These are phyloP conservation scores for Carex arenaria DNA, from an alignment of 202 grass and related monocot species.

Conservation along the genomic window DNA sequence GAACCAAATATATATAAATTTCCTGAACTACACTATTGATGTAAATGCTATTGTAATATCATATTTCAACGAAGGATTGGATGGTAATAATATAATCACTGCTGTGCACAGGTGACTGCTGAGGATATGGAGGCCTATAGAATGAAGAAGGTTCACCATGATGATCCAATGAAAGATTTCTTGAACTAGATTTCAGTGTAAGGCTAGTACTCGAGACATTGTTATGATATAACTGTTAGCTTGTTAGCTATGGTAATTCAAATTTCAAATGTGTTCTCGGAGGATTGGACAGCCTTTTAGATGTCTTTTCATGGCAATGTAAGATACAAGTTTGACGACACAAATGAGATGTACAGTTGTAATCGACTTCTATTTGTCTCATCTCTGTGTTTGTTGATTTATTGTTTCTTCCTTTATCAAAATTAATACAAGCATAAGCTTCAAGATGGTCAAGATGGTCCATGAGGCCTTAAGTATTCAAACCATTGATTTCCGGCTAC, in stretches of 20 bases:
- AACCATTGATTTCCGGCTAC: neutral
- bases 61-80: neutral
- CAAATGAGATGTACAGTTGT: neutral
- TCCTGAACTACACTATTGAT: neutral
- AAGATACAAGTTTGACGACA: neutral
- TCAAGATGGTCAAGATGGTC: neutral
- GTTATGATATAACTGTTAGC: neutral
- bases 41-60: neutral
- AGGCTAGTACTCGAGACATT: neutral
- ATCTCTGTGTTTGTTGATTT: neutral
- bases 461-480: neutral
- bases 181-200: conserved; percentile 29
- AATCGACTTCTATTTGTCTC: neutral
- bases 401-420: neutral
- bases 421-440: neutral
- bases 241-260: neutral
- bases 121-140: conserved; percentile 98
- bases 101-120: conserved; percentile 41
- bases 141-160: conserved; percentile 74
- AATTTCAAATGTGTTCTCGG: neutral
- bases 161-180: conserved; percentile 94
- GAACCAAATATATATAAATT: neutral
- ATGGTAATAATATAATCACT: neutral
- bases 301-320: conserved; percentile 2
- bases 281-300: neutral